phyloP scores from a whole-genome alignment of 2,329 filamentous ascomycete species.

The Emericellopsis atlantica region DNA sequence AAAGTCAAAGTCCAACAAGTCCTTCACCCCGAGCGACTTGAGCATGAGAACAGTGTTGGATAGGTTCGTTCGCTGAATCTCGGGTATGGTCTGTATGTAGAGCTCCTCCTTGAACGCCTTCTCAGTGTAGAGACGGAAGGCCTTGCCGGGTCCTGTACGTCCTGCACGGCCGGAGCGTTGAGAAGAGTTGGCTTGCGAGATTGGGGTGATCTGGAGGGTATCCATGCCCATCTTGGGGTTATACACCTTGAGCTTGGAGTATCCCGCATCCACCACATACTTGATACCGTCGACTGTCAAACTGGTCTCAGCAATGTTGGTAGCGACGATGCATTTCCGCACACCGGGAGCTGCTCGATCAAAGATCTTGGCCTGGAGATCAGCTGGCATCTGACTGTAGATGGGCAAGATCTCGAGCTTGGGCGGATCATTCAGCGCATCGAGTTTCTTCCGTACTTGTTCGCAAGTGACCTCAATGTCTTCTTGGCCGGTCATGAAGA shows the following conservation, averaged over 20 bases:
- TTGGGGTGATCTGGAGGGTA: slow-evolving; percentile 91
- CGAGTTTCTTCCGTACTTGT: slow-evolving; percentile 74
- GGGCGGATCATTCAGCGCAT: slow-evolving; percentile 84
- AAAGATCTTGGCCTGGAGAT: slow-evolving; percentile 95
- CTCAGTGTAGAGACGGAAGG: slow-evolving; percentile 88
- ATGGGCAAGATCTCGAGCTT: slow-evolving; percentile 92
- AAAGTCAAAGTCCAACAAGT: slow-evolving; percentile 93
- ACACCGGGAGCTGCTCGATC: slow-evolving; percentile 82
- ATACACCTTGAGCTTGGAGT: slow-evolving; percentile 96
- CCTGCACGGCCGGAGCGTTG: slow-evolving; percentile 90
- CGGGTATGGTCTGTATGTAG: slow-evolving; percentile 92
- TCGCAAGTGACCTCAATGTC: slow-evolving; percentile 97
- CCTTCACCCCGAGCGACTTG: slow-evolving; percentile 88
- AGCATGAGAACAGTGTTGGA: slow-evolving; percentile 89
- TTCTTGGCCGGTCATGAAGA: slow-evolving; percentile 99
- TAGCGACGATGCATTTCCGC: slow-evolving; percentile 94
- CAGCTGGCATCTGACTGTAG: slow-evolving; percentile 98
- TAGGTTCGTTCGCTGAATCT: slow-evolving; percentile 93
- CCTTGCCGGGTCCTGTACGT: slow-evolving; percentile 87
- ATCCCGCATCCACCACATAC: slow-evolving; percentile 95
- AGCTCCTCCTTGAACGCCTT: slow-evolving; percentile 91
- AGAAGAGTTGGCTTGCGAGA: slow-evolving; percentile 90
- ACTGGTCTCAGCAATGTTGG: slow-evolving; percentile 96
- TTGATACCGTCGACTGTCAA: slow-evolving; percentile 98
- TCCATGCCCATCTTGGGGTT: slow-evolving; percentile 99